Base-by-base conservation (phyloP, 2,329 filamentous ascomycete genomes). In the Beauveria scarabaeidicola region DNA sequence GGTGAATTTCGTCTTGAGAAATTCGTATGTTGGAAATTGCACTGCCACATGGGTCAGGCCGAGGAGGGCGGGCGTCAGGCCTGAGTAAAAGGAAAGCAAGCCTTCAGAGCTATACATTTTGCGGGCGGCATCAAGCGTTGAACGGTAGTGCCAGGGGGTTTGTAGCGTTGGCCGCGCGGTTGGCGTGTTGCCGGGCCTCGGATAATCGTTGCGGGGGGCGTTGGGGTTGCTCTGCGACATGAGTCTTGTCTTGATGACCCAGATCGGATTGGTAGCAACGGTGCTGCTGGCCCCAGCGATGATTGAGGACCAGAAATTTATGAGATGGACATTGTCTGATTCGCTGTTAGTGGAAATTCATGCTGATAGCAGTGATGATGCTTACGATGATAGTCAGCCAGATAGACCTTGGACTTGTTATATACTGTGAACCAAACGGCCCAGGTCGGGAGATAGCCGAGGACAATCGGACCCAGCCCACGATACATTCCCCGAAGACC, bases 361-460 rank as follows among this genome's bases (percentile, higher is more conserved):
- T 4, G 29, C 7, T 8, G 23, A 21, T 17, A 25, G 25, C 2
- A 46, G 13, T 36, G 8, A 32, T 15, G 3, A n/a, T 17, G 17
- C 72, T 44, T 76, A 89, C 86, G 82, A 68, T 87, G 82, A 63
- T 86, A 77, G 56, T 86, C 78, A 65, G 83, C 83, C 71, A 92
- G 82, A 67, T 83, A 86, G 55, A 83, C 83, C 72, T 95, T 94
- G 69, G 89, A 89, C 70, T 88, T 88, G 73, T 97, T 94, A 74
- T 99, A 99, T 41, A 97, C 89, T 23, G 91, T 95, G 74, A 99
- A 90, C 81, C 95, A 99, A 56, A 99, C 93, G 25, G 93, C 94
- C 94, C 94, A 99, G 0, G 94, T 99, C 5, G 94, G 94, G 62
- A 99, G 77, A 73, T 99, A 99, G 13, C 94, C 94, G 70, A 99